Conservation (phyloP, 2,329 filamentous ascomycete genomes). For the Aspergillus sergii region DNA sequence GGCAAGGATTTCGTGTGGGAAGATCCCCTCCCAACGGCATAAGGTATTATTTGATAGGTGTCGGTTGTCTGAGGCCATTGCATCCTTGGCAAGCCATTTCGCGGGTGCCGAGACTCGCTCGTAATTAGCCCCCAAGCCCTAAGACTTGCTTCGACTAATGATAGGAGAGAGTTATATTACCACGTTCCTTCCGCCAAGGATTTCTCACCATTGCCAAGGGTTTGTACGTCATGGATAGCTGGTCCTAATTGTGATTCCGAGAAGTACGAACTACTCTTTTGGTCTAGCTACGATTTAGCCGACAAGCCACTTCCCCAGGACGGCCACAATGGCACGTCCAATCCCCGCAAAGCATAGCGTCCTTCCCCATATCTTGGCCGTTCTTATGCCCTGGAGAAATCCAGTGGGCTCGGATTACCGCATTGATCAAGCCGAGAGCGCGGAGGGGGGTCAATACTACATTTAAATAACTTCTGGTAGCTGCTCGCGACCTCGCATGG, state of each 20-base stretch:
- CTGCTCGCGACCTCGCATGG: conserved; percentile 6
- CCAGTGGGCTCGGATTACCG: conserved; percentile 27
- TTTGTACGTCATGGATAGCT: conserved; percentile 6
- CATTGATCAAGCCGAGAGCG: conserved; percentile 25
- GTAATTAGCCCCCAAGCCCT: not conserved
- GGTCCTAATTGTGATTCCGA: conserved; percentile 2
- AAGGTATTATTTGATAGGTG: no score
- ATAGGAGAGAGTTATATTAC: not conserved
- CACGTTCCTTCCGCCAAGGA: conserved; percentile 11
- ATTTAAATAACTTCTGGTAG: conserved; percentile 19
- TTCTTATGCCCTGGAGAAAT: conserved; percentile 15
- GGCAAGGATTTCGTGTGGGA: not conserved
- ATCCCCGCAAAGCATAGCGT: conserved; percentile 20
- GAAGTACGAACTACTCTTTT: not conserved
- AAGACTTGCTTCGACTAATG: not conserved
- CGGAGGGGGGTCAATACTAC: conserved; percentile 19
- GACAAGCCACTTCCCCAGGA: conserved; percentile 18
- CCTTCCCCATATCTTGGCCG: conserved; percentile 30
- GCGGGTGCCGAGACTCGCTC: not conserved
- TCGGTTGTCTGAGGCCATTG: not conserved
- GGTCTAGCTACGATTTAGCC: conserved; percentile 11
- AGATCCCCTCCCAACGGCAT: no score
- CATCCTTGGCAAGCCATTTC: not conserved
- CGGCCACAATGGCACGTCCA: conserved; percentile 10
- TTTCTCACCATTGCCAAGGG: conserved; percentile 14